Evolutionary conservation across 768 basidiomycete species (phyloP), one percentile per base, ranked within the genome.

Genomic region (Leucosporidium scottii): DNA sequence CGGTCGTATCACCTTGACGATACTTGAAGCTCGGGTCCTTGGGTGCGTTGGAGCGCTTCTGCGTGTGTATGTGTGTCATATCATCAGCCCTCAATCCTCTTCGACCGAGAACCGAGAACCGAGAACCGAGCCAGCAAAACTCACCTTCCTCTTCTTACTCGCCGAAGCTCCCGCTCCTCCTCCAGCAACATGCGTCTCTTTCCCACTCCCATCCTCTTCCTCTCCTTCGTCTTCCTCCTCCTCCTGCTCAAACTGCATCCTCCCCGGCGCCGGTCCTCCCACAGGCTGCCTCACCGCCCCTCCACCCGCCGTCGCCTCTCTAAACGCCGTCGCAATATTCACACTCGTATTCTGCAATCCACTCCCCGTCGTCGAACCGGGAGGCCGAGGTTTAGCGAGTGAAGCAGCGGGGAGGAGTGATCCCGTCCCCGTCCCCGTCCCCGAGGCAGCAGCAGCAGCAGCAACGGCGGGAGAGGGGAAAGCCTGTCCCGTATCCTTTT

Each of bases 321-420:
- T 80, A 75, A 93, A 88, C 36, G 90, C 91, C 74, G 84, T 84
- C 15, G 90, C 91, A 74, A 91, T 87, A 78, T 90, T 88, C 60
- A 92, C 91, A 25, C 89, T 87, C 55, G 91, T 92, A 78, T 90
- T 67, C 36, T 67, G 21, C 34, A 44, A 17, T 13, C 59, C 28
- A 15, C 39, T 59, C 10, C n/a, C 9, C 13, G 39, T 21, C 18
- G 20, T 25, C 20, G 20, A 56, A 15, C 28, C 59, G 13, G 13
- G 13, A 13, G 12, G 27, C 10, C 59, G 36, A n/a, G 53, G 53
- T 28, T 30, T 30, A 17, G 53, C 53, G 25, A 28, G 27, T 12
- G 53, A 25, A 54, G 53, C 53, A 27, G 53, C 53, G 15, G 53
- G 50, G 8, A 23, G 54, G 2, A 44, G 15, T n/a, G n/a, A n/a